Base-by-base conservation (phyloP, 176 grass and related monocot genomes). In the Bothriochloa decipiens region DNA sequence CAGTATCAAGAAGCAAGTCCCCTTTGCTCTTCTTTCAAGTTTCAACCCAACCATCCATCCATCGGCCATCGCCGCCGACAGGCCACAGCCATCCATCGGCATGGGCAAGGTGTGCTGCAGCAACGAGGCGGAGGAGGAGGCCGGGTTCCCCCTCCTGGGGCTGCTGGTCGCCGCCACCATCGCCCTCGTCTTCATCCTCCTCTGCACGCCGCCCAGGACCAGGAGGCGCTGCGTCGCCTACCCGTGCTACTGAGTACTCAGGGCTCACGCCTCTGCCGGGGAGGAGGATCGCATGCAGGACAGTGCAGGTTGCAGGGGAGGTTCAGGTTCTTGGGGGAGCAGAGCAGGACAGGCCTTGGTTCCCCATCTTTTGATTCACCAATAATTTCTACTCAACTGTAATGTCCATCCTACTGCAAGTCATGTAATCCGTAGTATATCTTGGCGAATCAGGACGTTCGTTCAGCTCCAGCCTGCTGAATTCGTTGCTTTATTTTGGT, bases 91-190 rank as follows among this genome's bases (percentile, higher is more conserved):
- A 32, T 32, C 29, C 29, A 32, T 32, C 50, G 52, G 23, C 72
- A 97, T 97, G 95, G 95, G 90, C 16, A 97, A 97, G 86, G 0
- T 94, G 28, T 94, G 90, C 71, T 97, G 95, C 81, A 72, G 69
- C 49, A 72, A 15, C 7, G 77, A 90, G 55, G 10, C 80, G 6
- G 88, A 88, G 25, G 95, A 92, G 18, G 90, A 88, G 11, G 74
- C 79, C 6, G 92, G 87, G 49, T 86, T 93, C 82, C 84, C 64
- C 77, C 1, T 91, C 27, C 75, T 95, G 89, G 95, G 95, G 13
- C 53, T 98, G 3, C 89, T 98, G 5, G 82, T 95, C 36, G 88
- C 93, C 4, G 45, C 80, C 35, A 55, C 91, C 77, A 89, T 98
- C 72, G 95, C 92, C 4, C 64, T 98, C 6, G 88, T 95, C 15